Evolutionary conservation across 768 basidiomycete genomes (phyloP), one percentile per base, ranked within the genome.

Genomic region (Russula earlei): DNA sequence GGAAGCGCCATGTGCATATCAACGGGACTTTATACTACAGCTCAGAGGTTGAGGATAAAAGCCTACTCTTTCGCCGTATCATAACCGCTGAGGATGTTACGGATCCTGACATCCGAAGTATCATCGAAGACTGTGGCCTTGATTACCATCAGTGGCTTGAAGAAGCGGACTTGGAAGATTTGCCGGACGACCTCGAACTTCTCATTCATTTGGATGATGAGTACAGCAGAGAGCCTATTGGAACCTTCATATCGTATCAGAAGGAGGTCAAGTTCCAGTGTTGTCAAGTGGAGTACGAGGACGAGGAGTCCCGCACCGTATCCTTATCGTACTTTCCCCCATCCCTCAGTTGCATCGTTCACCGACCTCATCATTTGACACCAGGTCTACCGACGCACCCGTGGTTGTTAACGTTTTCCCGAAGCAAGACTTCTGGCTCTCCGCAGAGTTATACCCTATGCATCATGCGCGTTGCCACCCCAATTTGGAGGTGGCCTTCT

Each of bases 1-100:
- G 49, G 55, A 36, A 38, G 24, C n/a, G 29, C 22, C 49, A 51
- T 34, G 20, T 56, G 10, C 55, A 49, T 19, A 27, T 51, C 27
- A 56, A 45, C 31, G 55, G 55, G 34, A 56, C 43, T 8, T n/a
- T 51, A 43, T 56, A 51, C 37, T 51, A 51, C 22, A 40, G 29
- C 29, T n/a, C 40, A n/a, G 55, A 56, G 17, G 20, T 17, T 19
- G 27, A 33, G 31, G 12, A 38, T 22, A 25, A 22, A 36, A 1
- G 29, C 29, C 29, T 7, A 5, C 43, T 27, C 2, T 46, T 51
- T 31, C 29, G 14, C 14, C 27, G 43, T 36, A 37, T 46, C 11
- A 24, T 56, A 25, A 51, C 55, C 14, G 19, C 24, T 0, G 55
- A 56, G 49, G 42, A 51, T 31, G 3, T 56, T 19, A 46, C 49